Percentiles rank a stretch among this genome's conserved stretches.
Conservation (phyloP, 805 yeast species). For the Peterozyma toletana region DNA sequence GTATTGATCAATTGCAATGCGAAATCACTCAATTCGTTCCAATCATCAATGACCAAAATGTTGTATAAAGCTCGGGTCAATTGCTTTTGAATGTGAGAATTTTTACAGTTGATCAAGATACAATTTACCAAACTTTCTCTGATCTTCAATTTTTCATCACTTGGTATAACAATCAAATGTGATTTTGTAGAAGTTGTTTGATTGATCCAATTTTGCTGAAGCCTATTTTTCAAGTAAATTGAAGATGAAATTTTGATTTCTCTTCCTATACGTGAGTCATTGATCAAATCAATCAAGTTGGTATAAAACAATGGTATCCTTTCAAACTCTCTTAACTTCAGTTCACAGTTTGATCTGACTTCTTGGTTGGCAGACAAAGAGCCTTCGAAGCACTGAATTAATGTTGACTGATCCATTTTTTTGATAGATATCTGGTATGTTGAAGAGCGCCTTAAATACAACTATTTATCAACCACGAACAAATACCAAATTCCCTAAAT, state of each 20-base stretch:
- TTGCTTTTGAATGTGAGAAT: slow-evolving; percentile 42
- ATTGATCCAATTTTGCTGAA: slow-evolving; percentile 56
- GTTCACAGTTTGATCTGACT: slow-evolving; percentile 36
- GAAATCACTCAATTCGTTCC: slow-evolving; percentile 46
- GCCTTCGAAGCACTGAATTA: slow-evolving; percentile 8
- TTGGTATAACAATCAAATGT: slow-evolving; percentile 18
- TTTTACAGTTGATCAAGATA: slow-evolving; percentile 35
- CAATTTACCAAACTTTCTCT: slow-evolving; percentile 57
- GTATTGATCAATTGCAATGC: slow-evolving; percentile 38
- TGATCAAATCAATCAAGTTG: slow-evolving; percentile 33
- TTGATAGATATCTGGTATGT: too few species aligned
- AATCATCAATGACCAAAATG: slow-evolving; percentile 41
- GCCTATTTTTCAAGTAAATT: slow-evolving; percentile 73
- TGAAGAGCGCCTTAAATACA: too few species aligned
- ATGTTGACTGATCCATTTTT: background rate
- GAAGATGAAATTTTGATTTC: slow-evolving; percentile 68
- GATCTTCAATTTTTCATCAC: slow-evolving; percentile 58
- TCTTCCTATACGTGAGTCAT: slow-evolving; percentile 30
- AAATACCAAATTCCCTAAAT: too few species aligned
- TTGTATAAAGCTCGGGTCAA: slow-evolving; percentile 49
- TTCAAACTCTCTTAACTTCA: slow-evolving; percentile 30
- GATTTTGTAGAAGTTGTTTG: slow-evolving; percentile 15
- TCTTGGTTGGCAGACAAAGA: slow-evolving; percentile 37
- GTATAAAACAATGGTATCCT: slow-evolving; percentile 37
- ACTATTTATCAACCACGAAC: too few species aligned